Percentiles rank a stretch among this genome's conserved stretches.
These are phyloP conservation scores for Furcasterigmium sp. DNA, from an alignment of 2,329 filamentous ascomycete species.

Conservation along the genomic window DNA sequence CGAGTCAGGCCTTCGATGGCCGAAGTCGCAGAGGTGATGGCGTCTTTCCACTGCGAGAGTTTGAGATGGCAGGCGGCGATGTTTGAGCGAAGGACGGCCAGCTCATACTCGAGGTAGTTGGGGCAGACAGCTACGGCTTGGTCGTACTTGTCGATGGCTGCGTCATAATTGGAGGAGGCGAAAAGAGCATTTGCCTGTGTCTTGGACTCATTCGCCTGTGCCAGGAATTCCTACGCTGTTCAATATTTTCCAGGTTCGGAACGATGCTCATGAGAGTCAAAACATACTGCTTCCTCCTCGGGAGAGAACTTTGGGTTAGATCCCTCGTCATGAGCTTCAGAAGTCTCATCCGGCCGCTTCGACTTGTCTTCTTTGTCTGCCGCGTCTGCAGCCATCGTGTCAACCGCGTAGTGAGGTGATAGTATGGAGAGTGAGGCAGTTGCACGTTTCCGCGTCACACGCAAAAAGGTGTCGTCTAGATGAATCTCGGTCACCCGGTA, in stretches of 20 bases:
- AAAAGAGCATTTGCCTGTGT: constrained; percentile 77
- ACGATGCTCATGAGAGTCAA: too few species aligned
- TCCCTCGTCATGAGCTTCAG: constrained; percentile 18
- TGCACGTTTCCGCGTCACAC: too few species aligned
- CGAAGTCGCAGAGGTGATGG: constrained; percentile 66
- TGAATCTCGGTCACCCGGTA: too few species aligned
- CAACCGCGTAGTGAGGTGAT: constrained; percentile 2
- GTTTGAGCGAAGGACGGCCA: constrained; percentile 83
- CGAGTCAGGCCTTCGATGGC: constrained; percentile 69
- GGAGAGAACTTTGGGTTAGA: constrained; percentile 38
- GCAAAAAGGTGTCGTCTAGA: too few species aligned
- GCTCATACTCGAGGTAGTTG: constrained; percentile 79
- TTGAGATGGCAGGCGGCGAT: constrained; percentile 86
- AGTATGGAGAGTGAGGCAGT: neutral
- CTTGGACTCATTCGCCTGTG: constrained; percentile 70
- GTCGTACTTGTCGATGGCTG: constrained; percentile 79
- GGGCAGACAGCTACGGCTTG: constrained; percentile 74
- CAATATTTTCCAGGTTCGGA: too few species aligned
- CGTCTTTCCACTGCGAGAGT: constrained; percentile 78
- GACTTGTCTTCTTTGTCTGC: constrained; percentile 4
- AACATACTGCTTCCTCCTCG: constrained; percentile 51
- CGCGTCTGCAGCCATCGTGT: constrained; percentile 5
- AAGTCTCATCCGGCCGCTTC: too few species aligned
- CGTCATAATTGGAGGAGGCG: constrained; percentile 61
- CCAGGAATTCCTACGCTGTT: constrained; percentile 53